Conservation (phyloP, 2,329 filamentous ascomycete species). For the Colletotrichum aenigma region DNA sequence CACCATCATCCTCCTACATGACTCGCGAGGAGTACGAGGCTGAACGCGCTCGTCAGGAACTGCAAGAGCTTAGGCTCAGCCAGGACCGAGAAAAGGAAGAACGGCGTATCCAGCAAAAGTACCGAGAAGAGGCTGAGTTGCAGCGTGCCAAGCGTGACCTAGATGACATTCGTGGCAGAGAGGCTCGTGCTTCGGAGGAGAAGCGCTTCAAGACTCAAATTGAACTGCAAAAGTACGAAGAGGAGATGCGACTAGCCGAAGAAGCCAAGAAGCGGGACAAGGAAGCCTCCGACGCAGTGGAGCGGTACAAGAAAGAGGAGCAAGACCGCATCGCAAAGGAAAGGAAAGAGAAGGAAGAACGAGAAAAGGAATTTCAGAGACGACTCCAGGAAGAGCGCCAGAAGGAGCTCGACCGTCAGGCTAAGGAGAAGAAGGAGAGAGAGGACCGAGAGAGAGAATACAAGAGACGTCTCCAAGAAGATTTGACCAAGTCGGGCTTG, state of each 20-base stretch:
- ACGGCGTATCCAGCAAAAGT: slow-evolving; percentile 42
- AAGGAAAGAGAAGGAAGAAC: slow-evolving; percentile 50
- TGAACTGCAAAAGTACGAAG: slow-evolving; percentile 51
- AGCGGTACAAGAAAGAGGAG: slow-evolving; percentile 55
- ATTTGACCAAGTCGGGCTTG: slow-evolving; percentile 62
- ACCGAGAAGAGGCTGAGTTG: slow-evolving; percentile 53
- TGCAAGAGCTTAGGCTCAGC: slow-evolving; percentile 49
- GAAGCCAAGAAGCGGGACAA: slow-evolving; percentile 49
- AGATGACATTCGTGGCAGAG: slow-evolving; percentile 47
- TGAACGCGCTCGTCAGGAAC: slow-evolving; percentile 43
- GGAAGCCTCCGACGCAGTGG: slow-evolving; percentile 54
- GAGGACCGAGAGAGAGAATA: slow-evolving; percentile 59
- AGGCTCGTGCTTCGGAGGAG: slow-evolving; percentile 53
- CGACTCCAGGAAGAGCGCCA: slow-evolving; percentile 57
- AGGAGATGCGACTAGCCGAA: slow-evolving; percentile 48
- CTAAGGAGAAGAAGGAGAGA: slow-evolving; percentile 51
- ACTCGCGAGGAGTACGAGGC: slow-evolving; percentile 47
- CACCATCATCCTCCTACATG: slow-evolving; percentile 41
- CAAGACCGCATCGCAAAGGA: slow-evolving; percentile 51
- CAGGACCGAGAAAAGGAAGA: slow-evolving; percentile 44
- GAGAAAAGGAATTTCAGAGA: slow-evolving; percentile 58
- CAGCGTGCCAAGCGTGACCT: slow-evolving; percentile 53
- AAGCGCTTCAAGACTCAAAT: slow-evolving; percentile 57
- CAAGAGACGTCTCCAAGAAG: slow-evolving; percentile 59
- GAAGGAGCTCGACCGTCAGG: slow-evolving; percentile 50